Conservation (phyloP, 2,329 filamentous ascomycete species). For the Aspergillus melleus region DNA sequence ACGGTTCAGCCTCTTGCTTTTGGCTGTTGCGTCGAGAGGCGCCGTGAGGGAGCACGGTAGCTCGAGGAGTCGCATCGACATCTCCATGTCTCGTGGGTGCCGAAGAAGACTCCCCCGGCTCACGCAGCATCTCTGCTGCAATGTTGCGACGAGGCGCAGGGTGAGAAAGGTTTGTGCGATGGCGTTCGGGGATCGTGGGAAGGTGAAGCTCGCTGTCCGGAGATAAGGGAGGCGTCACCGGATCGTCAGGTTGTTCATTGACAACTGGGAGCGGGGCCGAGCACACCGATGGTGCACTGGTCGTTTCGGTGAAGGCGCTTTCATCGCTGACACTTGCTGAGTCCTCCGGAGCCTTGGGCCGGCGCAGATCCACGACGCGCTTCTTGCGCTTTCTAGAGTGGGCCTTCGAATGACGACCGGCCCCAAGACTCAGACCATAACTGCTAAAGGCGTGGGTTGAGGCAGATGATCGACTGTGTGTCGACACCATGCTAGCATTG, state of each 20-base stretch:
- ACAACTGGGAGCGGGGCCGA: constrained; percentile 58
- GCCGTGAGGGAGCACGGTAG: constrained; percentile 22
- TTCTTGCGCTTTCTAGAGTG: constrained; percentile 49
- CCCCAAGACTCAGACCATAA: constrained; percentile 41
- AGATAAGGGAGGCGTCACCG: constrained; percentile 53
- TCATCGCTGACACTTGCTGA: constrained; percentile 45
- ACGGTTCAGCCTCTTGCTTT: constrained; percentile 29
- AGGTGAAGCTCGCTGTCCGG: constrained; percentile 40
- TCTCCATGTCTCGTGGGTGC: constrained; percentile 27
- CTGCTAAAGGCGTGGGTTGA: constrained; percentile 37
- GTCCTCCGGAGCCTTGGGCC: constrained; percentile 43
- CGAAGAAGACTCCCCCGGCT: constrained; percentile 27
- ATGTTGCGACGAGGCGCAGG: constrained; percentile 24
- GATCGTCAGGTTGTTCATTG: constrained; percentile 60
- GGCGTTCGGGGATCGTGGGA: constrained; percentile 36
- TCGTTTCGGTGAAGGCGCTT: constrained; percentile 41
- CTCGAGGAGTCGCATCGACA: constrained; percentile 36
- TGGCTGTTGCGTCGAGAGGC: constrained; percentile 20
- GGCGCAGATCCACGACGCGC: constrained; percentile 49
- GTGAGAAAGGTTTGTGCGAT: constrained; percentile 30
- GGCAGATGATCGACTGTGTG: constrained; percentile 58
- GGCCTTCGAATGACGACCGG: constrained; percentile 46
- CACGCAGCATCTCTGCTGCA: constrained; percentile 19
- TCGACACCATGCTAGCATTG: constrained; percentile 64
- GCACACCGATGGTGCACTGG: constrained; percentile 48